Percentiles rank a stretch among this genome's conserved stretches.
These are phyloP conservation scores for Asterochloris erici DNA, from an alignment of 139 green algal species.

Conservation along the genomic window DNA sequence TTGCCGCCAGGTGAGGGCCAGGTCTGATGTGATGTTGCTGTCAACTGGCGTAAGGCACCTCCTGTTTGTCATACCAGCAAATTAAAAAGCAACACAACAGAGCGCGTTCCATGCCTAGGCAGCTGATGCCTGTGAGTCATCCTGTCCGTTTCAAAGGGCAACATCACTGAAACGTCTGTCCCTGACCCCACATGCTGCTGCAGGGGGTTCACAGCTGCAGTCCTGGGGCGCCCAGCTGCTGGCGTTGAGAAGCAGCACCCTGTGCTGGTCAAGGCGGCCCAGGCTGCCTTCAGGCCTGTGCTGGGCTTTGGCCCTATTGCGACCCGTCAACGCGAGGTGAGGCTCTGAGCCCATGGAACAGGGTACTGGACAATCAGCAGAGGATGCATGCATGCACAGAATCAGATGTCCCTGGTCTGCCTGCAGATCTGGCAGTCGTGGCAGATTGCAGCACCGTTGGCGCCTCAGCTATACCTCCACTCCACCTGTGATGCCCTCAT, in stretches of 20 bases:
- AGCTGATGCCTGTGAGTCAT: too few relatives aligned
- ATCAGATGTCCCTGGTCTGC: neutral
- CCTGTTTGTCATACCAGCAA: too few relatives aligned
- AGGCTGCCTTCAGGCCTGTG: conserved; percentile 2
- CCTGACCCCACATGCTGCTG: neutral
- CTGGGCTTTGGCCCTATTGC: conserved; percentile 18
- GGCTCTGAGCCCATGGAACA: neutral
- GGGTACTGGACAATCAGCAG: neutral
- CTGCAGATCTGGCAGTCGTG: conserved; percentile 20
- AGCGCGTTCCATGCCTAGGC: too few relatives aligned
- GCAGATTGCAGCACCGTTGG: conserved; percentile 30
- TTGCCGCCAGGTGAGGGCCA: too few relatives aligned
- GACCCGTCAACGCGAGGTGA: conserved; percentile 25
- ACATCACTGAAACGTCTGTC: too few relatives aligned
- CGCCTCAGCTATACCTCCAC: conserved; percentile 69
- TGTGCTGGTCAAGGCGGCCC: neutral
- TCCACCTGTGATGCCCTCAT: conserved; percentile 56
- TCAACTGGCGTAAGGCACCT: too few relatives aligned
- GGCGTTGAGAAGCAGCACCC: conserved; percentile 25
- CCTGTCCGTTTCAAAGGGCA: too few relatives aligned
- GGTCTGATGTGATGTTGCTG: too few relatives aligned
- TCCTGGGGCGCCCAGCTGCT: conserved; percentile 21
- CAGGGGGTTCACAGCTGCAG: conserved; percentile 29
- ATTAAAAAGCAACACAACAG: too few relatives aligned
- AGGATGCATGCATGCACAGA: neutral